These are phyloP conservation scores for Allium sativum DNA, from an alignment of 106 monocot species.

Conservation along the genomic window DNA sequence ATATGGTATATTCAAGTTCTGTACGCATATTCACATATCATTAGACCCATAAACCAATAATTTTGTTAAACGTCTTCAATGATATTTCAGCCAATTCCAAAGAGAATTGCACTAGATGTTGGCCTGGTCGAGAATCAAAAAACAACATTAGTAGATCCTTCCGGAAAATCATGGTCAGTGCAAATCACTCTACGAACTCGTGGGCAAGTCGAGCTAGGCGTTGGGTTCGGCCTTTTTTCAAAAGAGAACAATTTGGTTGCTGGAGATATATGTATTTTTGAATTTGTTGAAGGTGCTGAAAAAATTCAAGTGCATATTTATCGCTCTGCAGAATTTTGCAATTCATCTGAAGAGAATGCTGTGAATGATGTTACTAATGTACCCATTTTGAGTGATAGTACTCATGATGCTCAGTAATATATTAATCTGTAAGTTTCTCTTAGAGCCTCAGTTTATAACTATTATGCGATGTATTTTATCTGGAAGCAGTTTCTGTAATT, in stretches of 20 bases:
- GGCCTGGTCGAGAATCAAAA: background rate
- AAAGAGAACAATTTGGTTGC: conserved; percentile 6
- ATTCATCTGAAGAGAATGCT: background rate
- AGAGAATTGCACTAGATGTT: background rate
- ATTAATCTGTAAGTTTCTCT: too few species aligned
- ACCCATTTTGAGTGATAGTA: too few species aligned
- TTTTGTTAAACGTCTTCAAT: background rate
- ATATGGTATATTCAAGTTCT: conserved; percentile 1
- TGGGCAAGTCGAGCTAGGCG: conserved; percentile 8
- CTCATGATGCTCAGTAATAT: too few species aligned
- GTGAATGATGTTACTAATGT: too few species aligned
- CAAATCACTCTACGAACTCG: conserved; percentile 3
- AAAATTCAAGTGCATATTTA: conserved; percentile 14
- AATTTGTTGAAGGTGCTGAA: conserved; percentile 5
- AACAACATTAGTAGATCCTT: conserved; percentile 9
- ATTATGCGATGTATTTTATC: too few species aligned
- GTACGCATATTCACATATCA: background rate
- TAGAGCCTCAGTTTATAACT: too few species aligned
- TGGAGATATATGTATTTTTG: conserved; percentile 18
- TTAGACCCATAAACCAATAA: background rate
- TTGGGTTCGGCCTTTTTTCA: conserved; percentile 10
- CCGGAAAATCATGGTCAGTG: conserved; percentile 11
- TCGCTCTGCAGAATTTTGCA: background rate
- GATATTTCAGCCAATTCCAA: conserved; percentile 8
- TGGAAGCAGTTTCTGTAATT: too few species aligned